A percentile compares a stretch with the other conserved stretches of the same genome.
Evolutionary conservation across 2,329 filamentous ascomycete species (phyloP).

Genomic region (Neopestalotiopsis rosae): DNA sequence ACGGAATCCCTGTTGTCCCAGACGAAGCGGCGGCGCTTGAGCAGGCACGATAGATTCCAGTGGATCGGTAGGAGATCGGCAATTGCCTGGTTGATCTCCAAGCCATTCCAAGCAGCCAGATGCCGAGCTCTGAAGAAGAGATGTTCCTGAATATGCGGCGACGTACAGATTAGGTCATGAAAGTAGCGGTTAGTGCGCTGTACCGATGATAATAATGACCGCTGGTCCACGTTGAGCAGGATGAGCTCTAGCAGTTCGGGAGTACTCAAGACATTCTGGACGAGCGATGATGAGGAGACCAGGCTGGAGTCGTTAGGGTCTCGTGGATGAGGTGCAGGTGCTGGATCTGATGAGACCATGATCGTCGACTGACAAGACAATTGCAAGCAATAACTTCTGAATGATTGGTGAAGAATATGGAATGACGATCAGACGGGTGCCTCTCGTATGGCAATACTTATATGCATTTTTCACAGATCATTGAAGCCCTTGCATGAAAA

Average conservation of each 20-base stretch:
- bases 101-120: neutral
- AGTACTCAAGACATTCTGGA: constrained; percentile 5
- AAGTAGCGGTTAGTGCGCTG: constrained; percentile 18
- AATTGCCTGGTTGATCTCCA: constrained; percentile 10
- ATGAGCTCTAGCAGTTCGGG: constrained; percentile 23
- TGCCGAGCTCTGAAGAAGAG: constrained; percentile 21
- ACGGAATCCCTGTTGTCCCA: neutral
- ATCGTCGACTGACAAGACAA: neutral
- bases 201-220: constrained; percentile 20
- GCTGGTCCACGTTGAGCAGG: constrained; percentile 18
- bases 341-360: neutral
- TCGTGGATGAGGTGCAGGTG: neutral
- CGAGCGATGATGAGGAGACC: neutral
- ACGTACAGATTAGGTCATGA: constrained; percentile 12
- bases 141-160: constrained; percentile 18
- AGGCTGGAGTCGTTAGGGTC: neutral
- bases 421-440: too few species aligned
- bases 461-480: too few species aligned
- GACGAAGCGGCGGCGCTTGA: neutral
- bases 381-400: neutral
- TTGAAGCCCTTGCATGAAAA: too few species aligned
- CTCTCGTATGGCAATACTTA: too few species aligned
- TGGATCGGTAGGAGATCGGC: neutral
- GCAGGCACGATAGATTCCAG: neutral
- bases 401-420: too few species aligned